Base-by-base conservation (phyloP, 2,329 filamentous ascomycete species). In the Cercospora berteroae region DNA sequence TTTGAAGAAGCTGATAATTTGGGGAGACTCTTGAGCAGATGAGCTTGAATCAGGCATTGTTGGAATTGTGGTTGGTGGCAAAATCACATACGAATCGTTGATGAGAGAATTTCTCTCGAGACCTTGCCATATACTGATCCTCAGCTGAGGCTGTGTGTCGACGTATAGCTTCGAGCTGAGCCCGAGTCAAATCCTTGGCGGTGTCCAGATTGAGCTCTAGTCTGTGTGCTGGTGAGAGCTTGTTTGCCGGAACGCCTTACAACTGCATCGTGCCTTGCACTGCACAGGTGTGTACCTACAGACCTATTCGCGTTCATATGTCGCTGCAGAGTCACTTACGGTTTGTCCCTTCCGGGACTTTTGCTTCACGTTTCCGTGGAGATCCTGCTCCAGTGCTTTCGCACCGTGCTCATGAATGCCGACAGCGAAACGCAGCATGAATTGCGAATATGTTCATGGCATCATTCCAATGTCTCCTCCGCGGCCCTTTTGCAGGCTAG, bases 1-100 rank as follows among this genome's bases (percentile, higher is more conserved):
- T 8, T 52, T 67, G 63, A 70, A 67, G 60, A 33, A 27, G 13
- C 62, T 39, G 50, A 67, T 65, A 12, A 39, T 60, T 25, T 12
- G 39, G 3, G 13, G 6, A 8, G 7, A 5, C 20, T 50, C 44
- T 20, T 23, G 18, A 13, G 44, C 20, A 20, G 44, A 23, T 50
- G 44, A 25, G 18, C 8, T 25, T 20, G 44, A 50, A 3, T 20
- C 10, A 8, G 44, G 12, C 18, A 23, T 50, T 25, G 12, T 50
- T 12, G 4, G 4, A 23, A 25, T 50, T 25, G 20, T 6, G 20
- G 2, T 25, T 25, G 44, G 44, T 3, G 44, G n/a, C 42, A 25
- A 23, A 13, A 23, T 1, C 10, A 50, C 4, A 6, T 50, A 12
- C 9, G 12, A 23, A 50, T 23, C 20, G 2, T 20, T 48, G 10